These are phyloP conservation scores for Ogataea hybrid DNA, from an alignment of 1,139 yeast species.

Conservation along the genomic window DNA sequence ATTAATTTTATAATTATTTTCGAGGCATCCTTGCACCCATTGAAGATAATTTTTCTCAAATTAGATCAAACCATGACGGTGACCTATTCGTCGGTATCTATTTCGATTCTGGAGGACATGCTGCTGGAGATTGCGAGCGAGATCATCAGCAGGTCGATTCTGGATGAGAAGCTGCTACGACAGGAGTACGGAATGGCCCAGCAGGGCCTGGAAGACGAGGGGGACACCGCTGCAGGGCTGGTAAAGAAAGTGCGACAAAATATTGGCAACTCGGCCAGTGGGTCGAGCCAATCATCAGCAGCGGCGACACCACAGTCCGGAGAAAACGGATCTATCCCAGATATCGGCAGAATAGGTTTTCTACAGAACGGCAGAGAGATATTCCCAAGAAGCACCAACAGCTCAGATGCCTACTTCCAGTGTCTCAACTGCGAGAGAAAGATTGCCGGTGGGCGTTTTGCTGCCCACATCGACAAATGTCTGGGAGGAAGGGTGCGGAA, in stretches of 20 bases:
- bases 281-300: constrained; percentile 24
- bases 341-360: constrained; percentile 30
- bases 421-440: constrained; percentile 83
- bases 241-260: constrained; percentile 12
- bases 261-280: constrained; percentile 30
- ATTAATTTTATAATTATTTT: neutral
- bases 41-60: neutral
- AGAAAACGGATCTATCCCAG: constrained; percentile 20
- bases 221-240: constrained; percentile 12
- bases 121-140: too few species aligned
- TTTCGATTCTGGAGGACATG: too few species aligned
- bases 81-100: too few species aligned
- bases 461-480: too few species aligned
- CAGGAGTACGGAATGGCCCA: constrained; percentile 31
- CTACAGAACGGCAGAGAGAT: constrained; percentile 43
- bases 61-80: too few species aligned
- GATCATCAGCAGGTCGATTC: constrained; percentile 38
- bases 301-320: constrained; percentile 26
- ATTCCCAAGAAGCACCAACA: constrained; percentile 36
- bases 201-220: constrained; percentile 24
- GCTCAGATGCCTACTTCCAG: constrained; percentile 51
- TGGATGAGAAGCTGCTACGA: constrained; percentile 38
- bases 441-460: constrained; percentile 84
- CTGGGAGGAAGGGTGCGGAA: constrained; percentile 57
- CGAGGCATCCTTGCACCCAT: constrained; percentile 1